Evolutionary conservation across 805 yeast species (phyloP).

Genomic region (Candida gorgasii): DNA sequence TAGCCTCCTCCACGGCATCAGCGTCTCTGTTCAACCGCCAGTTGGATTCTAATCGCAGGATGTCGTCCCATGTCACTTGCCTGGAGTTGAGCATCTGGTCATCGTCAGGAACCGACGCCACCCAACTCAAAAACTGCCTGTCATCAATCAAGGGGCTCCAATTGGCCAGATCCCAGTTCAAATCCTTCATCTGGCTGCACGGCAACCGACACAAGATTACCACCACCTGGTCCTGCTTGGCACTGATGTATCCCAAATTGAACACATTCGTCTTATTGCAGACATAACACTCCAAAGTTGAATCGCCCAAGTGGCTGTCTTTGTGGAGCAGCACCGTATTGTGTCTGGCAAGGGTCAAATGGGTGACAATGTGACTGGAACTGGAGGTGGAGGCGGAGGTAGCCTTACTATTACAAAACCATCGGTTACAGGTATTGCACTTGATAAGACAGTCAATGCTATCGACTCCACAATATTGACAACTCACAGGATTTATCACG

Average conservation of each 20-base stretch:
- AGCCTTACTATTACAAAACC: constrained; percentile 85
- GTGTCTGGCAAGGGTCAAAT: constrained; percentile 79
- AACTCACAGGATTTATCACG: constrained; percentile 16
- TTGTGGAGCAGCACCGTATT: constrained; percentile 72
- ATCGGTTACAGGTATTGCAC: constrained; percentile 74
- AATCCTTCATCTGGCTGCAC: constrained; percentile 74
- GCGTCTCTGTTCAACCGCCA: constrained; percentile 78
- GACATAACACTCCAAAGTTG: constrained; percentile 82
- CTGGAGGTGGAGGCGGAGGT: constrained; percentile 35
- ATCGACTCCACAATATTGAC: constrained; percentile 75
- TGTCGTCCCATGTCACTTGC: constrained; percentile 61
- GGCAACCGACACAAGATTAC: constrained; percentile 87
- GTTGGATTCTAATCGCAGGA: constrained; percentile 70
- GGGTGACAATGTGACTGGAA: constrained; percentile 83
- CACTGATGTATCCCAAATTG: constrained; percentile 81
- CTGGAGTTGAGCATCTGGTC: constrained; percentile 59
- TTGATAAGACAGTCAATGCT: constrained; percentile 65
- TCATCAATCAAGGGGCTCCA: constrained; percentile 89
- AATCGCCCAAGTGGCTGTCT: constrained; percentile 83
- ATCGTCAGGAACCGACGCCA: constrained; percentile 68
- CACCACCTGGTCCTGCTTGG: constrained; percentile 82
- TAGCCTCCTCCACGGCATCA: constrained; percentile 55
- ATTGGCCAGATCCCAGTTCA: constrained; percentile 81
- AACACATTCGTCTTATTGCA: constrained; percentile 85
- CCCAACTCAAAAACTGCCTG: constrained; percentile 78